Conservation (phyloP, 495 filamentous ascomycete genomes). For the Hypoxylon subgilvum region DNA sequence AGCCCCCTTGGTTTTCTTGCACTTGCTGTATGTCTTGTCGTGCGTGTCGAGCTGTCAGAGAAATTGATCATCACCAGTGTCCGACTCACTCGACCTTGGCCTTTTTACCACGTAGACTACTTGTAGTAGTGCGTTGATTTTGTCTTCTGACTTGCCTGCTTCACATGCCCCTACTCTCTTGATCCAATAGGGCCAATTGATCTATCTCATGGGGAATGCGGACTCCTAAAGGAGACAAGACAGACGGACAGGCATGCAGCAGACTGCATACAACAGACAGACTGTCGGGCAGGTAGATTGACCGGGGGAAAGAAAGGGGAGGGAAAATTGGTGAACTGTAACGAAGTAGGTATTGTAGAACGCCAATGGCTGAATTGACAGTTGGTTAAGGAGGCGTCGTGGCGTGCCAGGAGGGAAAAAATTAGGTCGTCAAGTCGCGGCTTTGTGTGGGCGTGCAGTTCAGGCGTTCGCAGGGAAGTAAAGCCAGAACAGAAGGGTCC, state of each 20-base stretch:
- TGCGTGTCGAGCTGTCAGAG: neutral
- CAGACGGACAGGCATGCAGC: constrained; percentile 1
- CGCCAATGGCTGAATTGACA: constrained; percentile 20
- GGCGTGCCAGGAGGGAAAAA: constrained; percentile 28
- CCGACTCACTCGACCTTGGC: constrained; percentile 1
- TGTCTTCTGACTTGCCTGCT: constrained; percentile 8
- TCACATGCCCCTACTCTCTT: constrained; percentile 23
- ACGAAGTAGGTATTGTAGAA: neutral
- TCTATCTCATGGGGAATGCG: constrained; percentile 9
- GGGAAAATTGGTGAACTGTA: neutral
- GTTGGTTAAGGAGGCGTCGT: constrained; percentile 18
- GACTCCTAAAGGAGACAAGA: constrained; percentile 20
- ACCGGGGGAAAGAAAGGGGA: neutral
- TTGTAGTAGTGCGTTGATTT: constrained; percentile 1
- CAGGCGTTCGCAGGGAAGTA: too few relatives aligned
- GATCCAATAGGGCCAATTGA: constrained; percentile 14
- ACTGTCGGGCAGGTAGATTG: neutral
- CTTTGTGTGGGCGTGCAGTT: too few relatives aligned
- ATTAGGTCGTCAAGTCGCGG: constrained; percentile 20
- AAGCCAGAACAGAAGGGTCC: too few relatives aligned
- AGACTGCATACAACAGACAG: constrained; percentile 2
- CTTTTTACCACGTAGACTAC: too few relatives aligned
- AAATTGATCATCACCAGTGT: neutral
- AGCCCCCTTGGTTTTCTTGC: constrained; percentile 1
- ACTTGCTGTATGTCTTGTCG: too few relatives aligned